Evolutionary conservation across 495 filamentous ascomycete genomes (phyloP).

Genomic region (Astrocystis sublimbata): DNA sequence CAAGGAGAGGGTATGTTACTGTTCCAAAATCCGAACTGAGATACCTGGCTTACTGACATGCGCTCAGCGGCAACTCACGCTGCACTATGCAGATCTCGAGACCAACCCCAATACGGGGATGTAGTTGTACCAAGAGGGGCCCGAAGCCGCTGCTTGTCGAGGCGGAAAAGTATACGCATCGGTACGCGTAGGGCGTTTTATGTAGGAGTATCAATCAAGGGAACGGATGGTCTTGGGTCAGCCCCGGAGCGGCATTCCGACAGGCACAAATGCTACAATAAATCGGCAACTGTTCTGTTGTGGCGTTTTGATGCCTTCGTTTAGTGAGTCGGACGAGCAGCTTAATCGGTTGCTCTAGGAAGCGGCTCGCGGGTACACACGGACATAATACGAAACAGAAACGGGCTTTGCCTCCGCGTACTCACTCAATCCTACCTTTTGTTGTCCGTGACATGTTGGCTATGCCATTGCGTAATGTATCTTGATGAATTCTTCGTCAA

Average conservation of each 20-base stretch:
- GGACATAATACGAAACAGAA: neutral
- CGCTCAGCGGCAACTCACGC: constrained; percentile 69
- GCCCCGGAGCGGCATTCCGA: constrained; percentile 4
- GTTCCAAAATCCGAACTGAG: constrained; percentile 7
- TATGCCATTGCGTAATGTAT: no score
- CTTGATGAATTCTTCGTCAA: no score
- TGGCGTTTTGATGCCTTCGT: constrained; percentile 18
- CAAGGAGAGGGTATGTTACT: constrained; percentile 69
- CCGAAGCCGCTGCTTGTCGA: neutral
- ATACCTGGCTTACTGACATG: neutral
- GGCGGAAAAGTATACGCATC: constrained; percentile 4
- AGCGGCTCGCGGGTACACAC: constrained; percentile 3
- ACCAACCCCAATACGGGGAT: constrained; percentile 23
- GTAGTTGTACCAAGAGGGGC: constrained; percentile 3
- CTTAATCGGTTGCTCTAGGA: constrained; percentile 11
- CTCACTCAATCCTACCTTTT: neutral
- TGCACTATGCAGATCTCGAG: constrained; percentile 79
- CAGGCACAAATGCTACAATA: constrained; percentile 3
- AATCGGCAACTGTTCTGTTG: constrained; percentile 9
- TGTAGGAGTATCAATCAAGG: constrained; percentile 12
- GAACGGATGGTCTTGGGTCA: constrained; percentile 10
- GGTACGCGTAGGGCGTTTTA: constrained; percentile 13
- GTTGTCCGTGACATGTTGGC: neutral
- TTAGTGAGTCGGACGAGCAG: constrained; percentile 11
- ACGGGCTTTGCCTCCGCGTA: constrained; percentile 17